These are phyloP conservation scores for Akanthomyces uredinophilus DNA, from an alignment of 2,329 filamentous ascomycete species.

Conservation along the genomic window DNA sequence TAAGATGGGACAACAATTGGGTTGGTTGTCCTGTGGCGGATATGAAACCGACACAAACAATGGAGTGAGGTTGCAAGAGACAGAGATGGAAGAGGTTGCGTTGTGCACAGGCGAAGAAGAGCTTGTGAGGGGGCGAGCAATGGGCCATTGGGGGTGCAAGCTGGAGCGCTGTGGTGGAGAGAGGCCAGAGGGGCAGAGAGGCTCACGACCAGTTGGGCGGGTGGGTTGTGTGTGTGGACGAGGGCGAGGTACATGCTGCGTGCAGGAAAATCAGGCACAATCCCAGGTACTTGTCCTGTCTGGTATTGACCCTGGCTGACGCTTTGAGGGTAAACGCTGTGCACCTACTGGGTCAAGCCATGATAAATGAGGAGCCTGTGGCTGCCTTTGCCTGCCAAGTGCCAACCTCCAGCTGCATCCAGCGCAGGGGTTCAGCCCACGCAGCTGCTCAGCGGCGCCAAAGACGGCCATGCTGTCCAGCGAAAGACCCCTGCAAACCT, in stretches of 20 bases:
- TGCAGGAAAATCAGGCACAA: not conserved
- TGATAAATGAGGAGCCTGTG: not conserved
- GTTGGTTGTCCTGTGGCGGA: not conserved
- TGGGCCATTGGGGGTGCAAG: not conserved
- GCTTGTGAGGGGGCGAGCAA: not conserved
- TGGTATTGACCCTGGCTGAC: too few relatives aligned
- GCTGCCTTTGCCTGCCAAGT: not conserved
- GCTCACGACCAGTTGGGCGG: not conserved
- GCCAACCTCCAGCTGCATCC: not conserved
- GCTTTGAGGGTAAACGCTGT: not conserved
- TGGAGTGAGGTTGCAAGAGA: not conserved
- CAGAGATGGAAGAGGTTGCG: not conserved
- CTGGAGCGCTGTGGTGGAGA: not conserved
- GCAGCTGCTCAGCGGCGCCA: not conserved
- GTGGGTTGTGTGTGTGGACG: slow-evolving; percentile 2
- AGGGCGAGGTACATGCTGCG: not conserved
- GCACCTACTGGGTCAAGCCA: not conserved
- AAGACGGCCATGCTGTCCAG: not conserved
- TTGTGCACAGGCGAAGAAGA: not conserved
- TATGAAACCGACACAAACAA: not conserved
- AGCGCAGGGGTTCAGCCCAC: not conserved
- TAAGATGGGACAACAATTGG: not conserved
- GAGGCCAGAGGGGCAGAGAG: not conserved
- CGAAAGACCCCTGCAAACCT: not conserved
- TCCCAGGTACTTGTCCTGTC: too few relatives aligned